These are phyloP conservation scores for Acanthamoeba healyi DNA, from an alignment of 208 protist species.

Conservation along the genomic window DNA sequence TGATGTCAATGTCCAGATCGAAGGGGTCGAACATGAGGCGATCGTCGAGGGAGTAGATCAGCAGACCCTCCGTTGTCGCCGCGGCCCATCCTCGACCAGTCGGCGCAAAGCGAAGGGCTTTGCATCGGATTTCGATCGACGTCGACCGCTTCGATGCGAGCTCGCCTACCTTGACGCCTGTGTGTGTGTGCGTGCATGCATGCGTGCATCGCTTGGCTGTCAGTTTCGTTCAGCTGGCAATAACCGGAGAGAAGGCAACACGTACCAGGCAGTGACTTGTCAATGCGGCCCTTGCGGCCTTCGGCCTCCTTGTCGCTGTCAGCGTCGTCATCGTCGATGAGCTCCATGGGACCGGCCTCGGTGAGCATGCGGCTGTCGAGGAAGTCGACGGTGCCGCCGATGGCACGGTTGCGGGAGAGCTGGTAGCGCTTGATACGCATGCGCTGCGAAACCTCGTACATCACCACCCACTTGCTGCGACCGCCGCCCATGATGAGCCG, in stretches of 20 bases:
- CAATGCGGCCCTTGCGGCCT: slow-evolving; percentile 43
- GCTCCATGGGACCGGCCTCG: slow-evolving; percentile 83
- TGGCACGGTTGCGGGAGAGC: slow-evolving; percentile 83
- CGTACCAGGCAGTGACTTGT: not conserved
- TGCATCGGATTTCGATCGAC: slow-evolving; percentile 40
- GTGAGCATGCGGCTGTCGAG: slow-evolving; percentile 86
- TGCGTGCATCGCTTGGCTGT: not conserved
- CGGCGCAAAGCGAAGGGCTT: slow-evolving; percentile 85
- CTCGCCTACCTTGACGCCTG: slow-evolving; percentile 76
- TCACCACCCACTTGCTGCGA: slow-evolving; percentile 89
- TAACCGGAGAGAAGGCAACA: not conserved
- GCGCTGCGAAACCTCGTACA: slow-evolving; percentile 88
- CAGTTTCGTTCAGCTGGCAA: slow-evolving; percentile 8
- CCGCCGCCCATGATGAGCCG: slow-evolving; percentile 88
- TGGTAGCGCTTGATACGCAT: slow-evolving; percentile 86
- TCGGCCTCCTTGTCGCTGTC: slow-evolving; percentile 65
- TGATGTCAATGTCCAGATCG: slow-evolving; percentile 91
- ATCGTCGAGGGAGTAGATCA: slow-evolving; percentile 92
- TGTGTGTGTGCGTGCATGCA: not conserved
- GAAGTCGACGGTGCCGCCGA: slow-evolving; percentile 87
- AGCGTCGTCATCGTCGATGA: slow-evolving; percentile 84
- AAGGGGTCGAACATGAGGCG: slow-evolving; percentile 90
- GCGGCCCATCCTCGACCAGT: slow-evolving; percentile 89
- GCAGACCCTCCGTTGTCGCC: slow-evolving; percentile 90
- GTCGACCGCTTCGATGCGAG: not conserved